Evolutionary conservation across 148 eudicot species (phyloP).

Genomic region (Heliosperma pusillum): DNA sequence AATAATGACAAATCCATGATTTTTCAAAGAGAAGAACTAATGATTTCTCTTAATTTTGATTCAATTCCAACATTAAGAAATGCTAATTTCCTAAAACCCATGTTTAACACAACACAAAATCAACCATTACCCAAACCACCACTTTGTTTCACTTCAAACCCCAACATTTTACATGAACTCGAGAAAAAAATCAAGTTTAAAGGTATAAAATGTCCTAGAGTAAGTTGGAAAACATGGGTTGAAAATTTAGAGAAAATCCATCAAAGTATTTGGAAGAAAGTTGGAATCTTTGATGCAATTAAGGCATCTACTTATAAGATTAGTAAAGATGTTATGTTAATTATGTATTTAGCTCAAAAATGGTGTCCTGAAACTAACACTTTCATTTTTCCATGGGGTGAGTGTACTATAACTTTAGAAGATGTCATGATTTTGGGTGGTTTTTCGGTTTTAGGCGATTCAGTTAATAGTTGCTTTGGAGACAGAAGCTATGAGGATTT

Average conservation of each 20-base stretch:
- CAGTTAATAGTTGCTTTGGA: neutral
- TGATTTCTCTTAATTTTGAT: conserved; percentile 12
- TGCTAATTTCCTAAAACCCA: conserved; percentile 19
- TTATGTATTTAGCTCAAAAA: conserved; percentile 25
- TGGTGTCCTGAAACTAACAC: conserved; percentile 37
- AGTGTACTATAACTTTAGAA: conserved; percentile 32
- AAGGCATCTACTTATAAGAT: conserved; percentile 25
- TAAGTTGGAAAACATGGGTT: conserved; percentile 22
- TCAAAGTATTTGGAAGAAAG: conserved; percentile 18
- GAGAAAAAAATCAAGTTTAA: conserved; percentile 6
- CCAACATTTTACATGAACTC: neutral
- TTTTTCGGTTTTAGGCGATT: conserved; percentile 26
- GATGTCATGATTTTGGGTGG: conserved; percentile 40
- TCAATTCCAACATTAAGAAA: neutral
- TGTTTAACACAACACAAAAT: neutral
- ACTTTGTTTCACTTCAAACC: neutral
- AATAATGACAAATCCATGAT: neutral
- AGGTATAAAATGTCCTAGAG: neutral
- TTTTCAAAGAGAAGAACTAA: conserved; percentile 19
- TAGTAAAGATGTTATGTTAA: conserved; percentile 13
- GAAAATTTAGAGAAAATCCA: conserved; percentile 11
- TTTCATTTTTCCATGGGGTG: conserved; percentile 31
- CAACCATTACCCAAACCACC: neutral
- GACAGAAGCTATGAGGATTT: neutral
- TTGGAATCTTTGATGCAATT: conserved; percentile 24